Percentiles rank a stretch among this genome's conserved stretches.
Evolutionary conservation across 2,329 filamentous ascomycete species (phyloP).

Genomic region (Fusarium camptoceras): DNA sequence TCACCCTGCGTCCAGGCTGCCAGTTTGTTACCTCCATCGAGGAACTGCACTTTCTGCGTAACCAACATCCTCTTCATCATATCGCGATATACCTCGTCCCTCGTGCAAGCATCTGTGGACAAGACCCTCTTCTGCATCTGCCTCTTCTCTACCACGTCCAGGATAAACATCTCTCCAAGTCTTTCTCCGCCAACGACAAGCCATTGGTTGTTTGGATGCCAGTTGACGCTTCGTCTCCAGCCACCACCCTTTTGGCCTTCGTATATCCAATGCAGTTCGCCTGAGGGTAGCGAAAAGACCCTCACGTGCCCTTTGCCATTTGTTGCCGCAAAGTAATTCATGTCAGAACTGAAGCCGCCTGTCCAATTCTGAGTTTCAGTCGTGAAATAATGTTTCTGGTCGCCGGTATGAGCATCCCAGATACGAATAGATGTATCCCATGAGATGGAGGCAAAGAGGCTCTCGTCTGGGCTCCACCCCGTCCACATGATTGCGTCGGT

Average conservation of each 20-base stretch:
- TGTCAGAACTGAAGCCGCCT: conserved; percentile 19
- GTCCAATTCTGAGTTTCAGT: conserved; percentile 21
- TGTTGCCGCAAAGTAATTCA: conserved; percentile 1
- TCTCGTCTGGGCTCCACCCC: conserved; percentile 28
- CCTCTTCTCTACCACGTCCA: conserved; percentile 1
- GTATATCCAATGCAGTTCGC: conserved; percentile 1
- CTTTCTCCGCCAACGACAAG: conserved; percentile 18
- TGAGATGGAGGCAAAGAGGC: conserved; percentile 22
- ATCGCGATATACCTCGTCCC: neutral
- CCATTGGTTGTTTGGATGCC: conserved; percentile 20
- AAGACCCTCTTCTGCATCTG: conserved; percentile 7
- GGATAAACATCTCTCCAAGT: conserved; percentile 11
- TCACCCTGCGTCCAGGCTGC: conserved; percentile 12
- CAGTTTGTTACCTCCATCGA: conserved; percentile 24
- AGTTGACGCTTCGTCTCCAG: conserved; percentile 18
- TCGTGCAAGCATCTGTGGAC: conserved; percentile 6
- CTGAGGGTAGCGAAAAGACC: neutral
- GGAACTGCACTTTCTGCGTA: conserved; percentile 11
- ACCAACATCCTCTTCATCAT: neutral
- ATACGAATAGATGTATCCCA: conserved; percentile 23
- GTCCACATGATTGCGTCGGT: conserved; percentile 22
- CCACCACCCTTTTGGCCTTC: neutral
- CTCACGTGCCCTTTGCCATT: conserved; percentile 16
- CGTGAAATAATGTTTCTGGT: conserved; percentile 8
- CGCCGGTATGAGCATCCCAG: conserved; percentile 12